These are phyloP conservation scores for Kalmanozyma brasiliensis DNA, from an alignment of 1,284 basidiomycete genomes.

Conservation along the genomic window DNA sequence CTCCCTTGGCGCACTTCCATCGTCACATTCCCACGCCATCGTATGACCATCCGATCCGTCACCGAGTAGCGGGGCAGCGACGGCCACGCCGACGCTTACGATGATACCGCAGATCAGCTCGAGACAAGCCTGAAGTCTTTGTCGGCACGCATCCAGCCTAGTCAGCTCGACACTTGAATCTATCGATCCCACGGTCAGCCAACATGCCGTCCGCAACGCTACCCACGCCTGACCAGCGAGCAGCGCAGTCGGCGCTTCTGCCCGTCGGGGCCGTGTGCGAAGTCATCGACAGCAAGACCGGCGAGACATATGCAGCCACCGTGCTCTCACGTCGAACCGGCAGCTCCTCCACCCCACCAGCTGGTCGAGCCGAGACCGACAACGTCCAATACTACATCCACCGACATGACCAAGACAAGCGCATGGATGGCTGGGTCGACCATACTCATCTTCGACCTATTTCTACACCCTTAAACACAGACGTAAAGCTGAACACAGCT, in stretches of 20 bases:
- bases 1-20: too few species aligned
- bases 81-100: too few species aligned
- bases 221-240: slow-evolving; percentile 11
- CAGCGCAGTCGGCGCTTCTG: slow-evolving; percentile 7
- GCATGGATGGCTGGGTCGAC: slow-evolving; percentile 46
- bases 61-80: too few species aligned
- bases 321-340: slow-evolving; percentile 32
- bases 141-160: too few species aligned
- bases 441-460: slow-evolving; percentile 12
- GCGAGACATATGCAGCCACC: slow-evolving; percentile 8
- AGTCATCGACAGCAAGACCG: slow-evolving; percentile 18
- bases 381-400: slow-evolving; percentile 42
- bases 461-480: background rate
- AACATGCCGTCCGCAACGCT: slow-evolving; percentile 16
- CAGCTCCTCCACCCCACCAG: slow-evolving; percentile 25
- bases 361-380: slow-evolving; percentile 15
- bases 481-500: background rate
- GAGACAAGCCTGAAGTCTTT: background rate
- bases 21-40: too few species aligned
- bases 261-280: slow-evolving; percentile 36
- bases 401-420: slow-evolving; percentile 44
- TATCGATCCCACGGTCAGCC: too few species aligned
- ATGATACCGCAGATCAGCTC: background rate
- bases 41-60: too few species aligned
- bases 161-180: too few species aligned